Percentiles rank a stretch among this genome's conserved stretches.
These are phyloP conservation scores for Torulaspora indica DNA, from an alignment of 805 yeast species.

Conservation along the genomic window DNA sequence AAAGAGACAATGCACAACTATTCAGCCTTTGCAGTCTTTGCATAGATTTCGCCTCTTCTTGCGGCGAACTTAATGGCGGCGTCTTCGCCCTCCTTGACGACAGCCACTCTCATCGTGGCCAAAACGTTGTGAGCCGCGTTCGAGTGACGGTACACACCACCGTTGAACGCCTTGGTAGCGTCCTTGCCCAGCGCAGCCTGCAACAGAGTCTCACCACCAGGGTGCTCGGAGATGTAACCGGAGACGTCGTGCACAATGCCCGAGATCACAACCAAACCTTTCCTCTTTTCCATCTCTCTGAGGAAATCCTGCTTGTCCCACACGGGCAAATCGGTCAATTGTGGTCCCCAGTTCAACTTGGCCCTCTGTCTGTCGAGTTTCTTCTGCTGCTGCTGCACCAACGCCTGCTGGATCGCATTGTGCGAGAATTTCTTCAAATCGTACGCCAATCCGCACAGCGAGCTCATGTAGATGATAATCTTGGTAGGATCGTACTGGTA, in stretches of 20 bases:
- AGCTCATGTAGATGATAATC: constrained; percentile 51
- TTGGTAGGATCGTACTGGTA: constrained; percentile 86
- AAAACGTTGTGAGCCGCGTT: constrained; percentile 81
- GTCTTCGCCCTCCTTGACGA: constrained; percentile 63
- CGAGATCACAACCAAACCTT: constrained; percentile 63
- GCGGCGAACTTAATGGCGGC: constrained; percentile 43
- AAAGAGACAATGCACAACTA: not conserved
- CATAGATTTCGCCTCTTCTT: constrained; percentile 35
- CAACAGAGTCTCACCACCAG: constrained; percentile 75
- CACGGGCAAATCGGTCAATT: constrained; percentile 60
- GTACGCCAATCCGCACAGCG: constrained; percentile 64
- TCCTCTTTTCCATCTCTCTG: constrained; percentile 45
- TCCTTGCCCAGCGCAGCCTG: constrained; percentile 73
- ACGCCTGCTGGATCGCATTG: constrained; percentile 77
- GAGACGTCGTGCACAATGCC: constrained; percentile 79
- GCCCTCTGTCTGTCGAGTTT: constrained; percentile 60
- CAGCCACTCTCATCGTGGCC: constrained; percentile 79
- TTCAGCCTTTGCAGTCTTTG: constrained; percentile 18
- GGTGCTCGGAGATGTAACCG: constrained; percentile 66
- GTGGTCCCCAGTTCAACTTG: constrained; percentile 70
- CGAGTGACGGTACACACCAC: constrained; percentile 80
- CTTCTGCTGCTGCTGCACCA: constrained; percentile 79
- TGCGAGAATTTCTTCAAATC: constrained; percentile 72
- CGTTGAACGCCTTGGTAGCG: constrained; percentile 79
- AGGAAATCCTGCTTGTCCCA: constrained; percentile 65